Conservation (phyloP, 108 stramenopile genomes). For the Epithemia pelagica region DNA sequence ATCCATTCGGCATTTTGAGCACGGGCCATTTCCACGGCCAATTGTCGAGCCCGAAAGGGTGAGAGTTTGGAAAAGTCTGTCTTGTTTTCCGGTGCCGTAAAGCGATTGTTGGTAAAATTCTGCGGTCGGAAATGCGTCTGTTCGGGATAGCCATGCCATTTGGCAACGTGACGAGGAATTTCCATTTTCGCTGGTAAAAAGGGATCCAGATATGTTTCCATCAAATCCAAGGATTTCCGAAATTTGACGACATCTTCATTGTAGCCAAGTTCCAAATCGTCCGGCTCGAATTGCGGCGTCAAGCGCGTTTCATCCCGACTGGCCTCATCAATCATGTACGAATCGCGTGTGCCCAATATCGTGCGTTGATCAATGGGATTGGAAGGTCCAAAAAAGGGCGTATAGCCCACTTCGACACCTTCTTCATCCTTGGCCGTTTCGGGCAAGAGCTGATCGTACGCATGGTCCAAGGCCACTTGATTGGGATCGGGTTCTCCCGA, state of each 20-base stretch:
- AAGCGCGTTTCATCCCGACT: conserved; percentile 51
- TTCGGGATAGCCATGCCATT: conserved; percentile 81
- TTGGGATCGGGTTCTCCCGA: conserved; percentile 57
- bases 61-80: conserved; percentile 65
- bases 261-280: conserved; percentile 55
- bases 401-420: conserved; percentile 66
- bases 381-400: conserved; percentile 66
- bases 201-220: conserved; percentile 74
- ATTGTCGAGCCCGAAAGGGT: conserved; percentile 52
- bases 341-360: conserved; percentile 54
- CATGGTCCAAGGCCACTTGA: conserved; percentile 16
- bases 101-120: conserved; percentile 73
- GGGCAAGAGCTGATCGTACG: conserved; percentile 19
- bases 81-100: conserved; percentile 50
- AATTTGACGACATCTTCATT: conserved; percentile 57
- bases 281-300: conserved; percentile 42
- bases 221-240: conserved; percentile 57
- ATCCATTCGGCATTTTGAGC: conserved; percentile 83
- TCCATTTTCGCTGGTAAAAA: conserved; percentile 45
- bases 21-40: conserved; percentile 72
- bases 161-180: conserved; percentile 62
- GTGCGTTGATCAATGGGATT: conserved; percentile 74
- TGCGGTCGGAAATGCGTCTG: conserved; percentile 40
- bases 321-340: conserved; percentile 59
- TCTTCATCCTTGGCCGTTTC: conserved; percentile 61